Percentiles rank a stretch among this genome's conserved stretches.
phyloP scores from a whole-genome alignment of 2,329 filamentous ascomycete species.

The Penicillium sp. region DNA sequence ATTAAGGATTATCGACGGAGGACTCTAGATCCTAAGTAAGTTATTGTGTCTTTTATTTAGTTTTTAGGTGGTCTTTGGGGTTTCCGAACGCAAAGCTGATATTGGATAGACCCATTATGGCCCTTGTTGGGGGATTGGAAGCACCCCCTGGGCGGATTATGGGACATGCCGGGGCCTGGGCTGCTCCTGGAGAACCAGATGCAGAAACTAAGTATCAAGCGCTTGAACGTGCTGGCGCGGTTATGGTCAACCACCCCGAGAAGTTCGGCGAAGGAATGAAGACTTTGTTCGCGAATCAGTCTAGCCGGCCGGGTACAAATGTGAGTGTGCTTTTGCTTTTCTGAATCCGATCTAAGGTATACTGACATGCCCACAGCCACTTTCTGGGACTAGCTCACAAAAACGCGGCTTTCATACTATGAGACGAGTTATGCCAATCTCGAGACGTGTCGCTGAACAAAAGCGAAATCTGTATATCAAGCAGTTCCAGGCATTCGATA shows the following conservation, averaged over 20 bases:
- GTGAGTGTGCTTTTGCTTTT: constrained; percentile 21
- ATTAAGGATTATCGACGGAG: constrained; percentile 64
- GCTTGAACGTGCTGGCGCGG: constrained; percentile 65
- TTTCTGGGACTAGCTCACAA: constrained; percentile 29
- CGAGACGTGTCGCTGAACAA: not conserved
- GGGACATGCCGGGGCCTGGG: constrained; percentile 77
- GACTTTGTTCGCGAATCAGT: constrained; percentile 52
- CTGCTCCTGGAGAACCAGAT: constrained; percentile 63
- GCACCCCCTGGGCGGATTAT: constrained; percentile 67
- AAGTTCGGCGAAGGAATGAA: constrained; percentile 71
- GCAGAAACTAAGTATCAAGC: constrained; percentile 65
- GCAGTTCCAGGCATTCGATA: constrained; percentile 53
- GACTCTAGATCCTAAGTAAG: constrained; percentile 62
- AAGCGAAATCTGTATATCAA: constrained; percentile 56
- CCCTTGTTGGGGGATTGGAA: constrained; percentile 65
- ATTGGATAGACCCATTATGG: constrained; percentile 64
- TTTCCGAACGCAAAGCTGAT: constrained; percentile 13
- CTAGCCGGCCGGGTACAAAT: constrained; percentile 24
- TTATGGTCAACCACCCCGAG: constrained; percentile 72
- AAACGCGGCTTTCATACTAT: constrained; percentile 57
- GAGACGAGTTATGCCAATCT: constrained; percentile 28
- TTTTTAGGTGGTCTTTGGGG: rapidly evolving
- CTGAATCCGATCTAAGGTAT: not conserved
- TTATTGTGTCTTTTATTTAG: constrained; percentile 11
- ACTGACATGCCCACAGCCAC: constrained; percentile 20